Base-by-base conservation (phyloP, 1,284 basidiomycete species). In the Cryptococcus sp. region DNA sequence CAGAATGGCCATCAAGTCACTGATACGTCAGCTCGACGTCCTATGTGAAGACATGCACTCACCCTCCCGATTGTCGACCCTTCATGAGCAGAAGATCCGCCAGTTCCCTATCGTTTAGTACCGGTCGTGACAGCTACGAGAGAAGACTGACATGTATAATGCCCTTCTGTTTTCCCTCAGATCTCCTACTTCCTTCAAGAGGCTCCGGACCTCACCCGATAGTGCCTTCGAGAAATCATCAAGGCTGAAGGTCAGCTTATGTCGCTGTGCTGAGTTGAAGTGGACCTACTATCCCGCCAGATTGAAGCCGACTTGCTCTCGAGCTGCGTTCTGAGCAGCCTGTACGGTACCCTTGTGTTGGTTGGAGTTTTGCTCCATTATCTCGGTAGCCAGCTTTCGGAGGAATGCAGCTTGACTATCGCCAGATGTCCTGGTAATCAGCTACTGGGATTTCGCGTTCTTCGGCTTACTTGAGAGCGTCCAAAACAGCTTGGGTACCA, bases 271-370 rank as follows among this genome's bases (percentile, higher is more conserved):
- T 24, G 9, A 23, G 4, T 37, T 5, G 13, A 40, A 43, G 37
- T 9, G 19, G 11, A 62, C 63, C 61, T 45, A 67, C 63, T 75
- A 74, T 56, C 72, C 72, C 31, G 69, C 62, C 37, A 76, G 51
- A 49, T 76, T 76, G 67, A 75, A 76, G 2, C 67, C 72, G 37
- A 76, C 70, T 53, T 76, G 73, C 52, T 76, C 73, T 39, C 72
- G 55, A 9, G 72, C 70, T 46, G 62, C 59, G n/a, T 51, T 51
- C 57, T 72, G 69, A 18, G 63, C 58, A 7, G 62, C 69, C 11
- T 63, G 60, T 48, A 72, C 65, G 0, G 73, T 76, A 18, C 52
- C 52, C 44, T 68, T 61, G 56, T 75, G 74, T 53, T 76, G 72
- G 49, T 71, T 69, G 4, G 72, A 66, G 49, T 69, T 70, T 46